Base-by-base conservation (phyloP, 73 alveolate species). In the Uronychia setigera region DNA sequence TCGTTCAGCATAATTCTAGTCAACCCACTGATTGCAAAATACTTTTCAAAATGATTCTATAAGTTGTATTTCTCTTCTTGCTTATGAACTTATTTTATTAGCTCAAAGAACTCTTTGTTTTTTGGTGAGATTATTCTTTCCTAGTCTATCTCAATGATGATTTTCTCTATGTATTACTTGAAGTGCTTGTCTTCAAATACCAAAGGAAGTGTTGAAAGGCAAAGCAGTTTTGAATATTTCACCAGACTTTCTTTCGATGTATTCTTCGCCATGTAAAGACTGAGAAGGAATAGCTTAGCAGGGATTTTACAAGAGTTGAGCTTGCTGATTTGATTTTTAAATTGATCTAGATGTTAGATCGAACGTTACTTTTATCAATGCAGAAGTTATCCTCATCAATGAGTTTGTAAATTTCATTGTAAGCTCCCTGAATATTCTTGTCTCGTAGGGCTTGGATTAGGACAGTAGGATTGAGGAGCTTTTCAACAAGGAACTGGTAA, bases 121-220 rank as follows among this genome's bases (percentile, higher is more conserved):
- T 86, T 84, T 34, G n/a, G 60, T 11, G 84, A 29, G 26, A 86
- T 60, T 30, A 86, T 27, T 25, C 59, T 1, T 31, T 59, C 35
- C 32, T 26, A 5, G 34, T 67, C 29, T 1, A 67, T 67, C 32
- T 86, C 84, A 0, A 26, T 11, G 29, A 79, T 79, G n/a, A 28
- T 1, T 14, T 30, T 28, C 67, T 86, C 92, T 1, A 86, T 58
- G 34, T 35, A 9, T 29, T 79, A 87, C 46, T 85, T 86, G 74
- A 86, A 86, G 28, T 86, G 58, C 74, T 59, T 81, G 33, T 86
- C 92, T 34, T 86, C 92, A 86, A 79, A 86, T 76, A 86, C 32
- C 75, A 86, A 60, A n/a, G 92, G 92, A 5, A 86, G 78, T 0
- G 59, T 81, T 0, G 80, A 5, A 29, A 86, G 29, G 60, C 87